Evolutionary conservation across 164 flowering plant genomes (phyloP).

Genomic region (Stephania japonica): DNA sequence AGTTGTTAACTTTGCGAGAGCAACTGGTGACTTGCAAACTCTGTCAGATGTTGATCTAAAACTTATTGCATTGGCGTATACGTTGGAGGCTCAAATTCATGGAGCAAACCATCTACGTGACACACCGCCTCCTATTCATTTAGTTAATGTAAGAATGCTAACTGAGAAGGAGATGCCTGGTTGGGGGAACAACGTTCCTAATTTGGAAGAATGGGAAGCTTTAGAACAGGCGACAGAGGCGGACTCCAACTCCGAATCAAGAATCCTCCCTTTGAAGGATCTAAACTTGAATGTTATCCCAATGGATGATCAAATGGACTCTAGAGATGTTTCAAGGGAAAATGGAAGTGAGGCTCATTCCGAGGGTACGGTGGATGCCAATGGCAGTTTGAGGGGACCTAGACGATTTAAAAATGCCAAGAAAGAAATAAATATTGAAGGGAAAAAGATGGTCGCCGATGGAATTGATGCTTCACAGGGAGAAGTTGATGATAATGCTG

Average conservation of each 20-base stretch:
- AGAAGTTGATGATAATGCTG: conserved; percentile 47
- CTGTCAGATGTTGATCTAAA: conserved; percentile 95
- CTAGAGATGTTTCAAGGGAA: conserved; percentile 27
- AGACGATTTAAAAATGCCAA: conserved; percentile 40
- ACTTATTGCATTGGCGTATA: conserved; percentile 84
- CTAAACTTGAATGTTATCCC: conserved; percentile 45
- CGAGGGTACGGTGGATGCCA: conserved; percentile 32
- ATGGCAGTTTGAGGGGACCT: conserved; percentile 20
- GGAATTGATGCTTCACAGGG: conserved; percentile 91
- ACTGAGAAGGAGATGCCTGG: conserved; percentile 94
- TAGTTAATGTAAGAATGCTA: conserved; percentile 65
- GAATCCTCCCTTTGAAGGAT: conserved; percentile 74
- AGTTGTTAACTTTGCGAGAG: conserved; percentile 85
- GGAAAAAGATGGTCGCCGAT: conserved; percentile 75
- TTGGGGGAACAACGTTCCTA: conserved; percentile 93
- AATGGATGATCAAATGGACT: conserved; percentile 19
- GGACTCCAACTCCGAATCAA: conserved; percentile 35
- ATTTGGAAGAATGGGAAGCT: conserved; percentile 96
- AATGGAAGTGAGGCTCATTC: conserved; percentile 26
- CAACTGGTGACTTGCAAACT: conserved; percentile 89
- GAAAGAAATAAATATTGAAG: conserved; percentile 62
- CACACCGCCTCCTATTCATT: conserved; percentile 71
- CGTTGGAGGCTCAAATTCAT: conserved; percentile 77
- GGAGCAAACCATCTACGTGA: conserved; percentile 76
- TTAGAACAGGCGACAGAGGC: conserved; percentile 51